Evolutionary conservation across 345 rosid species (phyloP), one percentile per base, ranked within the genome.

Genomic region (Bruguiera parviflora): DNA sequence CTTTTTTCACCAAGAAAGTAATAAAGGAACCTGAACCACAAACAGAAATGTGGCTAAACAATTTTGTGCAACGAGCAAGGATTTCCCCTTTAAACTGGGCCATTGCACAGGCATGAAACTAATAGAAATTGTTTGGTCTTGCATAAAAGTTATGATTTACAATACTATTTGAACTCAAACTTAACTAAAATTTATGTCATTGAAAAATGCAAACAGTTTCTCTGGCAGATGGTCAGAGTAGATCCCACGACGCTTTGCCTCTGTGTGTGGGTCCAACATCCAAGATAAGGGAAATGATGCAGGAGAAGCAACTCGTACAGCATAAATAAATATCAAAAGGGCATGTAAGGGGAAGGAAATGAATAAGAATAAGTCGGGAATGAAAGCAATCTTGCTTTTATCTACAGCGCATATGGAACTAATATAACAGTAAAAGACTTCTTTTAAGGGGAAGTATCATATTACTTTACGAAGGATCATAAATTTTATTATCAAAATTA

Each of bases 401-500:
- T 66, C 32, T 21, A 55, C 58, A 27, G 55, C 53, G 5, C 21
- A 75, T 18, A 52, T 19, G 53, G 20, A 53, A 64, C 61, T 63
- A 55, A 64, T 5, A 32, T n/a, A 72, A 49, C 35, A 78, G 62
- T 33, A 58, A 46, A 8, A 53, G 10, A 16, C 53, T 80, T 65
- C 73, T 13, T 22, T 19, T 58, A 78, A 70, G 46, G 66, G 51
- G 67, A 62, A 59, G 39, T 16, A 31, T 2, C 27, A 66, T 33
- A 7, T 85, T 91, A 94, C 99, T 79, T 86, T n/a, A 94, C 83
- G 72, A 91, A 94, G 60, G 95, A 84, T 69, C 84, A 27, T 0
- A 27, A 0, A 27, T 27, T 27, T 27, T 27, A 27, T 27, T 27
- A 27, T 27, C 28, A 27, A 27, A 27, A 27, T 27, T 27, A 2